phyloP scores from a whole-genome alignment of 257 asterid species.

The Handroanthus guayacan region DNA sequence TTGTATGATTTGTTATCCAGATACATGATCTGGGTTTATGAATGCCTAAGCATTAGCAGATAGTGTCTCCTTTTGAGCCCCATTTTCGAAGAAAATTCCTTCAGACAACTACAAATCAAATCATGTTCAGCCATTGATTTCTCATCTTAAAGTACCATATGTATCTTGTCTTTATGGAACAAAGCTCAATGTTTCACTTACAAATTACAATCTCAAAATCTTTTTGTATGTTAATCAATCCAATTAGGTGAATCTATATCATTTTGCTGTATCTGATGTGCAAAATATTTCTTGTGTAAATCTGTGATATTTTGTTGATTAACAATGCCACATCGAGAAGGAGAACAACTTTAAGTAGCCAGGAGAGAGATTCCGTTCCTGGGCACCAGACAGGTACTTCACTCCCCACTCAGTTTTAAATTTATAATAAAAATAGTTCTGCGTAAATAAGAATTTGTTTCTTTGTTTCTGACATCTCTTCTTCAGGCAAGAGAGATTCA shows the following conservation, averaged over 20 bases:
- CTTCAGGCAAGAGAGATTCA: conserved; percentile 67
- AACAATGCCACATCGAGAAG: conserved; percentile 55
- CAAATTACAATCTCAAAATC: background rate
- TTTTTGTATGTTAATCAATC: background rate
- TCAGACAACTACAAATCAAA: background rate
- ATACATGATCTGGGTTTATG: background rate
- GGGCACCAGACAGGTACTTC: conserved; percentile 59
- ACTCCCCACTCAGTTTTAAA: background rate
- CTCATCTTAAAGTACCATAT: background rate
- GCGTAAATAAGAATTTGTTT: background rate
- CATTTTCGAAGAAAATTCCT: background rate
- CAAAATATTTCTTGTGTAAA: background rate
- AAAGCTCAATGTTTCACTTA: too few relatives aligned
- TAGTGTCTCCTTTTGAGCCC: background rate
- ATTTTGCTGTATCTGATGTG: background rate
- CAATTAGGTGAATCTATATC: background rate
- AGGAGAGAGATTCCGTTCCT: conserved; percentile 71
- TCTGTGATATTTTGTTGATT: background rate
- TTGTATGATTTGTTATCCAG: background rate
- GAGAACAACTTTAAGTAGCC: conserved; percentile 75
- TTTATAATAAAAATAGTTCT: background rate
- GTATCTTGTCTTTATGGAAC: background rate
- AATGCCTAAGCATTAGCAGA: background rate
- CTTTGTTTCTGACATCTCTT: conserved; percentile 19
- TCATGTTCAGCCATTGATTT: background rate